Conservation (phyloP, 768 basidiomycete genomes). For the Mycena galericulata region DNA sequence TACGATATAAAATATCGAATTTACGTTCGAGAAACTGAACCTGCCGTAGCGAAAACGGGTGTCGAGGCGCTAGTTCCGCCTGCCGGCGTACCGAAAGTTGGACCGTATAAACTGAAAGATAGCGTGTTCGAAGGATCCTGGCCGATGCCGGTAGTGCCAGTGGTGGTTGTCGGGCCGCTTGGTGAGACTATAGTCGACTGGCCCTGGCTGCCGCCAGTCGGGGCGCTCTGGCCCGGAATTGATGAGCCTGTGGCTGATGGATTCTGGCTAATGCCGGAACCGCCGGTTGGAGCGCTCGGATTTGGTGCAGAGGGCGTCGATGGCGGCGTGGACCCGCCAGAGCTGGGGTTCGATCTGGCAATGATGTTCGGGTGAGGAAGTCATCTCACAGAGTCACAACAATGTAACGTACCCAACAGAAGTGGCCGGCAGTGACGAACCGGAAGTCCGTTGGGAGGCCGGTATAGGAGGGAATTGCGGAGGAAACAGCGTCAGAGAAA, state of each 20-base stretch:
- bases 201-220: too few relatives aligned
- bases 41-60: not conserved
- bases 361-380: too few relatives aligned
- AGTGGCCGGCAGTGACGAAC: not conserved
- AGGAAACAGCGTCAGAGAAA: not conserved
- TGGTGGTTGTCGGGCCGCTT: not conserved
- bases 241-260: not conserved
- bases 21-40: constrained; percentile 17
- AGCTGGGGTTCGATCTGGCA: not conserved
- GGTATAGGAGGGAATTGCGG: not conserved
- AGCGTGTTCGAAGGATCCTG: not conserved
- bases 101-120: not conserved
- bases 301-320: not conserved
- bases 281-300: not conserved
- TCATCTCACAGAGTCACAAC: too few relatives aligned
- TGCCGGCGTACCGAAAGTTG: not conserved
- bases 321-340: not conserved
- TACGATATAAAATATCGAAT: not conserved
- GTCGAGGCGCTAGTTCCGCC: not conserved
- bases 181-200: not conserved
- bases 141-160: not conserved
- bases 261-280: not conserved
- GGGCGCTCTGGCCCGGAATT: too few relatives aligned
- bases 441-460: not conserved
- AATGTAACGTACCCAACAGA: not conserved